phyloP scores from a whole-genome alignment of 2,329 filamentous ascomycete species.

The Pseudogymnoascus sp. region DNA sequence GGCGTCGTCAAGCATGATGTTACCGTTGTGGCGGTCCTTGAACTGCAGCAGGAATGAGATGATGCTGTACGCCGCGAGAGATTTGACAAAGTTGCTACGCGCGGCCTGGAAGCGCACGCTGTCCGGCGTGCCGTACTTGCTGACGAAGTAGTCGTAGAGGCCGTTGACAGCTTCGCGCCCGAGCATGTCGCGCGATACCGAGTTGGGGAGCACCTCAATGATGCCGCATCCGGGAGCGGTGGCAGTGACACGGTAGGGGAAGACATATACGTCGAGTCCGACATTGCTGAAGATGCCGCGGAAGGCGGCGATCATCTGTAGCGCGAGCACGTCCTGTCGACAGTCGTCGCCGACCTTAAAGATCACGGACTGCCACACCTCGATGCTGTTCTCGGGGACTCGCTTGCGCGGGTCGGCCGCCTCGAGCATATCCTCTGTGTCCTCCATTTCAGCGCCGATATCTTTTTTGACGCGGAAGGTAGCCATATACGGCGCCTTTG shows the following conservation, averaged over 20 bases:
- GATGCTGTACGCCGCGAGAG: conserved; percentile 96
- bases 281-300: conserved; percentile 93
- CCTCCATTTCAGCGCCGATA: conserved; percentile 42
- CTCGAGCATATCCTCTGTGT: conserved; percentile 43
- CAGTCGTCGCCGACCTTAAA: conserved; percentile 99
- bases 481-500: conserved; percentile 97
- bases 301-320: conserved; percentile 98
- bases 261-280: conserved; percentile 92
- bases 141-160: conserved; percentile 95
- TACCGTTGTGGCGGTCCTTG: conserved; percentile 98
- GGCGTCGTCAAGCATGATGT: conserved; percentile 98
- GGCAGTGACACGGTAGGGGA: conserved; percentile 92
- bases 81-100: conserved; percentile 95
- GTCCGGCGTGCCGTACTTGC: conserved; percentile 94
- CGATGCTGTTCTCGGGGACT: conserved; percentile 52
- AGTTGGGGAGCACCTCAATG: conserved; percentile 95
- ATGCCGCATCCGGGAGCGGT: conserved; percentile 96
- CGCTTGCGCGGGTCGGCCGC: conserved; percentile 35
- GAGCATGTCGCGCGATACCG: conserved; percentile 96
- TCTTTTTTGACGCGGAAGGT: conserved; percentile 94
- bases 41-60: conserved; percentile 96
- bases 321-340: conserved; percentile 86
- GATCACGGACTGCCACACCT: conserved; percentile 98
- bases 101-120: conserved; percentile 91
- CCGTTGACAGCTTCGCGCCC: conserved; percentile 96